phyloP scores from a whole-genome alignment of 108 stramenopile genomes.

The Bacterosira constricta region DNA sequence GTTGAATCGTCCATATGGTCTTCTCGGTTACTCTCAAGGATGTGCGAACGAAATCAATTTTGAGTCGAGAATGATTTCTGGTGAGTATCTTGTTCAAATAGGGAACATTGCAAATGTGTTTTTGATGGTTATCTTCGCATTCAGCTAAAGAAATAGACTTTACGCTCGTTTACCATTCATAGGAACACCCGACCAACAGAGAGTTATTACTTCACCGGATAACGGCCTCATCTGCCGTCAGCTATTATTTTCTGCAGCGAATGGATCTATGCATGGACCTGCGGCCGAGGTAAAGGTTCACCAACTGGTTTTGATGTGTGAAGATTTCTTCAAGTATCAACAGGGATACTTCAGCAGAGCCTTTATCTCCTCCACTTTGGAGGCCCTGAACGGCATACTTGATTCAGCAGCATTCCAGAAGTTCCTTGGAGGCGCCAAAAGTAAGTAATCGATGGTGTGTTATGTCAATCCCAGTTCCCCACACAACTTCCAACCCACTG shows the following conservation, averaged over 20 bases:
- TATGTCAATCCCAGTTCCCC: no score
- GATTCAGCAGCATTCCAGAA: constrained; percentile 88
- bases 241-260: constrained; percentile 87
- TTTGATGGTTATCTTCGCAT: no score
- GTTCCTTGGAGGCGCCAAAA: constrained; percentile 76
- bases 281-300: constrained; percentile 81
- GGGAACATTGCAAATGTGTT: neutral
- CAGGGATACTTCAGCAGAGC: constrained; percentile 88
- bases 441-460: neutral
- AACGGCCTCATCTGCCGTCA: constrained; percentile 78
- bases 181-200: constrained; percentile 82
- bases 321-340: constrained; percentile 89
- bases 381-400: constrained; percentile 58
- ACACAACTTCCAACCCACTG: no score
- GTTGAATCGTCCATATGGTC: constrained; percentile 67
- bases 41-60: constrained; percentile 86
- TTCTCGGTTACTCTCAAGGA: constrained; percentile 89
- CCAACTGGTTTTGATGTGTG: constrained; percentile 78
- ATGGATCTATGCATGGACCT: constrained; percentile 85
- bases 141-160: neutral
- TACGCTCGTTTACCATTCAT: neutral
- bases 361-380: constrained; percentile 72
- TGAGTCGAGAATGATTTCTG: constrained; percentile 74
- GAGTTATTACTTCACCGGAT: constrained; percentile 42
- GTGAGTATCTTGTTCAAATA: constrained; percentile 1